These are phyloP conservation scores for Gracilaria caudata DNA, from an alignment of 23 red algal species.

Conservation along the genomic window DNA sequence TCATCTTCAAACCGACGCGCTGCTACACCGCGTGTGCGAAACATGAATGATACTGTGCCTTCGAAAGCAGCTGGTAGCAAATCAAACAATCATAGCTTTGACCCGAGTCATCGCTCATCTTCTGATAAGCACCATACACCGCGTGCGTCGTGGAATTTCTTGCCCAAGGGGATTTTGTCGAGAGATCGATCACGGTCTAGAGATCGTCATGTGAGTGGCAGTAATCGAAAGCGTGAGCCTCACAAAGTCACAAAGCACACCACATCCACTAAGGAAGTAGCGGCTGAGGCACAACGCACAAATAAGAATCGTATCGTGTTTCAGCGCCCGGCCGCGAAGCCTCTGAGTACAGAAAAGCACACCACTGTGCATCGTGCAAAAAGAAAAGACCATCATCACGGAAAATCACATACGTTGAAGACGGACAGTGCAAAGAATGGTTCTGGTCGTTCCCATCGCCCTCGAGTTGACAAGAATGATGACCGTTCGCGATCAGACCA, in stretches of 20 bases:
- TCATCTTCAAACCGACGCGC: constrained; percentile 3
- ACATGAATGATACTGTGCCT: background rate
- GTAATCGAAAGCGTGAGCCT: background rate
- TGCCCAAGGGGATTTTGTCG: constrained; percentile 11
- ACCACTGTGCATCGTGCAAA: background rate
- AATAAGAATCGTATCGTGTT: constrained; percentile 22
- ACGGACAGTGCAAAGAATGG: background rate
- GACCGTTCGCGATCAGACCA: background rate
- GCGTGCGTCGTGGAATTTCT: constrained; percentile 27
- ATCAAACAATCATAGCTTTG: background rate
- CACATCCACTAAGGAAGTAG: background rate
- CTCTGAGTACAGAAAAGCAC: background rate
- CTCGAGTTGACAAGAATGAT: background rate
- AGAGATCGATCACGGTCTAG: background rate
- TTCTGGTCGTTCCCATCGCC: background rate
- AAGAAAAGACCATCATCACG: background rate
- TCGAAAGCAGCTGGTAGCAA: background rate
- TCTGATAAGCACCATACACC: background rate
- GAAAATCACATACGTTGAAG: background rate
- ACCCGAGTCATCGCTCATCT: background rate
- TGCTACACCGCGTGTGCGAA: background rate
- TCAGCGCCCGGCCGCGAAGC: background rate
- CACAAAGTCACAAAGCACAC: background rate
- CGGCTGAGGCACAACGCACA: background rate
- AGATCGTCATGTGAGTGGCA: background rate